Conservation (phyloP, 2,329 filamentous ascomycete species). For the Fusarium denticulatum region DNA sequence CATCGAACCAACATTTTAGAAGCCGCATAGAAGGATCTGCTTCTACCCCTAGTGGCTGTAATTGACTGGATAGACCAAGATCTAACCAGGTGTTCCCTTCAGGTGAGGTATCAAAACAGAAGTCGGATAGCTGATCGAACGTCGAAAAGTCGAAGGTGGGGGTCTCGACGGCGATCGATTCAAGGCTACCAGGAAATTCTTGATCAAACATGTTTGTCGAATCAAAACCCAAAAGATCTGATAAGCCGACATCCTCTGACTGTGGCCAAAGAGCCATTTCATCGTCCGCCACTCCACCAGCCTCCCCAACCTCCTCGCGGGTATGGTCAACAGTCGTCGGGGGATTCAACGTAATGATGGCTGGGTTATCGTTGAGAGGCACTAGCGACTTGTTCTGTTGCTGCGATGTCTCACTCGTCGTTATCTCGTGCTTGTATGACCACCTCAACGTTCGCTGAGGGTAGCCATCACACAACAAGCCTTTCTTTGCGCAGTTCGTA, state of each 20-base stretch:
- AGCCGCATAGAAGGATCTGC: not conserved
- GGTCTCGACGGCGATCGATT: accelerated
- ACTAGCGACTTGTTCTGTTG: accelerated
- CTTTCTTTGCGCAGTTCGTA: not conserved
- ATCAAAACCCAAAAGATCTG: not conserved
- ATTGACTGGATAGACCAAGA: accelerated
- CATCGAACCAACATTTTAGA: not conserved
- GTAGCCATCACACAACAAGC: not conserved
- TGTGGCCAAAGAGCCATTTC: not conserved
- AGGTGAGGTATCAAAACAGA: too few relatives aligned
- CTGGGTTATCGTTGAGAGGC: accelerated
- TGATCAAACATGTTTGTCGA: not conserved
- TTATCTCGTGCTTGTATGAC: not conserved
- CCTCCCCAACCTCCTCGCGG: too few relatives aligned
- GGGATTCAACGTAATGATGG: accelerated
- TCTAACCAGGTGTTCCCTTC: accelerated
- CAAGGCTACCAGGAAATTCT: not conserved
- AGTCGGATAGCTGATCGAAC: accelerated
- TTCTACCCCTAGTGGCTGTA: accelerated
- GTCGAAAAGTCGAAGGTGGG: not conserved
- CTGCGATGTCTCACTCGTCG: accelerated
- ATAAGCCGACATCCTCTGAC: not conserved
- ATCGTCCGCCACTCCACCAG: accelerated
- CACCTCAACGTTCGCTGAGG: not conserved
- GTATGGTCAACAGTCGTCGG: accelerated